Evolutionary conservation across 106 monocot species (phyloP).

Genomic region (Allium fistulosum): DNA sequence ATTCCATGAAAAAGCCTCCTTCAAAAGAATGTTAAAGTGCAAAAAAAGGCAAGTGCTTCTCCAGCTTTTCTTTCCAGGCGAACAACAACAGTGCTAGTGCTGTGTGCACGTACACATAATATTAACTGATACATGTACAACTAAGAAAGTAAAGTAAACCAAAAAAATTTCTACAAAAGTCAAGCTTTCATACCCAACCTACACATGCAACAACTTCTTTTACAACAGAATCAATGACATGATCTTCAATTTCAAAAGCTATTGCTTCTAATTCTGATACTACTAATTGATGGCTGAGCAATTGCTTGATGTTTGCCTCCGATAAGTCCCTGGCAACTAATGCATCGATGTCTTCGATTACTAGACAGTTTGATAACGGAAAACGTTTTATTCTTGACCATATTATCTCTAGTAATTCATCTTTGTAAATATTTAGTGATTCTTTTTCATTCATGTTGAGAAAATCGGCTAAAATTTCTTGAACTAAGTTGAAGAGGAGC

Average conservation of each 20-base stretch:
- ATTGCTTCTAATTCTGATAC: conserved; percentile 33
- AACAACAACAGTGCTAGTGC: too few relatives aligned
- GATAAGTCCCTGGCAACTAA: conserved; percentile 42
- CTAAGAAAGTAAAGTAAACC: not conserved
- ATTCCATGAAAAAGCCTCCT: not conserved
- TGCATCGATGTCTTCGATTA: conserved; percentile 40
- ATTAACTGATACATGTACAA: too few relatives aligned
- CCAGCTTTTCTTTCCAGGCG: too few relatives aligned
- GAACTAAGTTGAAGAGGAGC: conserved; percentile 71
- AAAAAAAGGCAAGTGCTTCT: not conserved
- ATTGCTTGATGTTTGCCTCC: conserved; percentile 17
- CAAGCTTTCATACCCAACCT: not conserved
- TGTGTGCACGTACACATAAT: too few relatives aligned
- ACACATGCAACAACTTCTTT: conserved; percentile 11
- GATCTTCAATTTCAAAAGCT: conserved; percentile 27
- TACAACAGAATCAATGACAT: conserved; percentile 32
- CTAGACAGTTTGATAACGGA: conserved; percentile 41
- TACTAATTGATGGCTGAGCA: conserved; percentile 41
- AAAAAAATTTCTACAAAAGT: not conserved
- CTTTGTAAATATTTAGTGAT: too few relatives aligned
- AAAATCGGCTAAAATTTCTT: conserved; percentile 56
- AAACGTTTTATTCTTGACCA: conserved; percentile 15
- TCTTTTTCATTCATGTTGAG: not conserved
- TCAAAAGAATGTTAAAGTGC: not conserved
- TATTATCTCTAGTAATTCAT: too few relatives aligned